phyloP scores from a whole-genome alignment of 2,329 filamentous ascomycete species.

The Exophiala phaeomuriformis region DNA sequence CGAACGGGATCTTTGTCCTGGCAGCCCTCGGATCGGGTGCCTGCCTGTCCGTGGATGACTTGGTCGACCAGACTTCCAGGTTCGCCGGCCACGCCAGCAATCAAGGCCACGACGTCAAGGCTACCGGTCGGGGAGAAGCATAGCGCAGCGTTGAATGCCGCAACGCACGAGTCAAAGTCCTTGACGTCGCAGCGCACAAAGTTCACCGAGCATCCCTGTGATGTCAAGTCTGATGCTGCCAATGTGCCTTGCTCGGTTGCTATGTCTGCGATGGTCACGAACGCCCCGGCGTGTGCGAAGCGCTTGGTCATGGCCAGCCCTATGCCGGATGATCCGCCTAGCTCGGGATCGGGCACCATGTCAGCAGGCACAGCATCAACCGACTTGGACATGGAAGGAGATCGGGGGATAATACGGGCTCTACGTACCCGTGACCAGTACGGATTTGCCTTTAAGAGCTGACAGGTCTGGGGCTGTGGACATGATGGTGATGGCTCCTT shows the following conservation, averaged over 20 bases:
- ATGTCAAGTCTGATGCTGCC: background rate
- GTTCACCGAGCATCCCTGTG: constrained; percentile 21
- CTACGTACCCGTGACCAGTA: too few relatives aligned
- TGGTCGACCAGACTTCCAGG: constrained; percentile 2
- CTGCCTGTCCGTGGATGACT: constrained; percentile 6
- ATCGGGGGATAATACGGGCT: background rate
- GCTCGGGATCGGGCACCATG: background rate
- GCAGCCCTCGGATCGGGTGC: background rate
- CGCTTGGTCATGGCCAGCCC: constrained; percentile 34
- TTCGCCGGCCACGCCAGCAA: constrained; percentile 28
- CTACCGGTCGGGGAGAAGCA: constrained; percentile 21
- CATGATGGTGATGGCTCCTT: too few relatives aligned
- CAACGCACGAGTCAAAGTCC: constrained; percentile 28
- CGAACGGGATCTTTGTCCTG: constrained; percentile 12
- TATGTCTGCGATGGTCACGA: constrained; percentile 35
- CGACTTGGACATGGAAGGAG: constrained; percentile 5
- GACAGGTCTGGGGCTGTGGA: too few relatives aligned
- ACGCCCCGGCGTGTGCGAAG: constrained; percentile 36
- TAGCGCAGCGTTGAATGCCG: constrained; percentile 30
- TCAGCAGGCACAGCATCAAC: constrained; percentile 14
- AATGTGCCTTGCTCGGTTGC: background rate
- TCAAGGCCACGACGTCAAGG: constrained; percentile 30
- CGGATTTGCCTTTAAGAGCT: too few relatives aligned
- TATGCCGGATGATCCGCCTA: constrained; percentile 31
- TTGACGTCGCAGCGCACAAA: constrained; percentile 30